phyloP scores from a whole-genome alignment of 139 green algal species.

The Chlamydomonas schloesseri region DNA sequence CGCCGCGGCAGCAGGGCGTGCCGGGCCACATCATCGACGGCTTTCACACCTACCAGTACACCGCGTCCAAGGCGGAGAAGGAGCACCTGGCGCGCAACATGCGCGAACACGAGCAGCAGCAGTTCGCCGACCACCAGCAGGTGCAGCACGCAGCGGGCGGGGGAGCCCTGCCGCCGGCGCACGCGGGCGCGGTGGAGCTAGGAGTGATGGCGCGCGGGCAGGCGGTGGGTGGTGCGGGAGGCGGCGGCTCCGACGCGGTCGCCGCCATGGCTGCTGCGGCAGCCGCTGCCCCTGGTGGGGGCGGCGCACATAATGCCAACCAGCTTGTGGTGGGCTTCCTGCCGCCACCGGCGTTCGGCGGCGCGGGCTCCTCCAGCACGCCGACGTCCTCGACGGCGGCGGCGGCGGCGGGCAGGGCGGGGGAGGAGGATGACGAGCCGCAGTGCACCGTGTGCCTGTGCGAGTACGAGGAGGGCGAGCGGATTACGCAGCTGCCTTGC shows the following conservation, averaged over 20 bases:
- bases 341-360: too few relatives aligned
- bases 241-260: not conserved
- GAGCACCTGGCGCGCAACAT: slow-evolving; percentile 1
- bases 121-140: not conserved
- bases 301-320: not conserved
- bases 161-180: too few relatives aligned
- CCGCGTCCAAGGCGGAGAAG: slow-evolving; percentile 4
- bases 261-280: not conserved
- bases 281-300: not conserved
- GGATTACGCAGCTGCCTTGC: slow-evolving; percentile 76
- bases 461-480: slow-evolving; percentile 79
- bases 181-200: too few relatives aligned
- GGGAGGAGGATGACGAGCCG: slow-evolving; percentile 50
- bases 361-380: not conserved
- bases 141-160: not conserved
- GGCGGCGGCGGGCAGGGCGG: not conserved
- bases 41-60: slow-evolving; percentile 55
- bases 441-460: slow-evolving; percentile 81
- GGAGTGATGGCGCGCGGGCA: not conserved
- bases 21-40: slow-evolving; percentile 41
- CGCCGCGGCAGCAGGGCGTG: slow-evolving; percentile 41
- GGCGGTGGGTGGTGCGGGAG: not conserved
- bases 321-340: not conserved
- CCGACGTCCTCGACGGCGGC: not conserved
- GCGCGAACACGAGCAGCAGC: not conserved